Evolutionary conservation across 345 rosid genomes (phyloP).

Genomic region (Barbarea vulgaris): DNA sequence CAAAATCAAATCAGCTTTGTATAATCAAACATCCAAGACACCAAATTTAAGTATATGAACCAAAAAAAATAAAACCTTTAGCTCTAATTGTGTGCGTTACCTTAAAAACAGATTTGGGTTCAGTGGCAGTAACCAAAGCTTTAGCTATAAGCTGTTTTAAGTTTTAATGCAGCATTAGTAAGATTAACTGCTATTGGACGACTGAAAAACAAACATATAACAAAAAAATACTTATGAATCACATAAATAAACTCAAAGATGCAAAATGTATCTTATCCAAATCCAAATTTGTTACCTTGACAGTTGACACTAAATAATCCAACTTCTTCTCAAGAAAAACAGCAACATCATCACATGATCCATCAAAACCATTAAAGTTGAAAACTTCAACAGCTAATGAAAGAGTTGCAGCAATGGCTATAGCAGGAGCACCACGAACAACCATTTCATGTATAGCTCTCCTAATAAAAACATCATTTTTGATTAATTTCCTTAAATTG

Average conservation of each 20-base stretch:
- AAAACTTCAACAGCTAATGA: constrained; percentile 88
- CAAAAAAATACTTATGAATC: constrained; percentile 22
- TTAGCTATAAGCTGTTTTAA: constrained; percentile 59
- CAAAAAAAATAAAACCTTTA: background rate
- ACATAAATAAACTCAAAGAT: background rate
- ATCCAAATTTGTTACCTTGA: constrained; percentile 49
- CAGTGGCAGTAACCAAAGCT: constrained; percentile 48
- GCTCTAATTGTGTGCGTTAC: constrained; percentile 35
- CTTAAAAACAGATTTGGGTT: constrained; percentile 57
- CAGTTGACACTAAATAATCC: constrained; percentile 81
- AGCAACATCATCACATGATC: constrained; percentile 62
- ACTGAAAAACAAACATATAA: constrained; percentile 46
- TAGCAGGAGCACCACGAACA: constrained; percentile 99
- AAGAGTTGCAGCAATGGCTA: constrained; percentile 94
- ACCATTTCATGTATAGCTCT: constrained; percentile 90
- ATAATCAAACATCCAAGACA: background rate
- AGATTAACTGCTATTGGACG: constrained; percentile 94
- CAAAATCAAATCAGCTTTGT: background rate
- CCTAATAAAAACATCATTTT: constrained; percentile 46
- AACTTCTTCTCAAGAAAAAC: constrained; percentile 53
- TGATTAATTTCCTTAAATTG: background rate
- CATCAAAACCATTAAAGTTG: constrained; percentile 54
- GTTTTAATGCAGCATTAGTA: constrained; percentile 83
- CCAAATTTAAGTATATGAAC: background rate
- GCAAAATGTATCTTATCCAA: background rate